Conservation (phyloP, 495 filamentous ascomycete genomes). For the Neurospora cerealis region DNA sequence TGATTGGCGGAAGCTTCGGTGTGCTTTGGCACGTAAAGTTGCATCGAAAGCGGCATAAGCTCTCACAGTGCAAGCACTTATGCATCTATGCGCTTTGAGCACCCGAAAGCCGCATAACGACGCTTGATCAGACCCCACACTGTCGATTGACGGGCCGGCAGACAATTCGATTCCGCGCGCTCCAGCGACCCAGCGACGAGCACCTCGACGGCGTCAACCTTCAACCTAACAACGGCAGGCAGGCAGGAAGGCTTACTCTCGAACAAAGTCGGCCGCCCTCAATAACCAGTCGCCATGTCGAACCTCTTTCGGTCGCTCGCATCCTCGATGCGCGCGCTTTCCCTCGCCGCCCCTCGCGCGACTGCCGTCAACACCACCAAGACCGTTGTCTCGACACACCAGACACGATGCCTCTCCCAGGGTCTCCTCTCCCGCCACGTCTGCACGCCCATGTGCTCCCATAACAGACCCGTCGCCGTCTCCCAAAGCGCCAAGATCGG, state of each 20-base stretch:
- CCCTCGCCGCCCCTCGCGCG: conserved; percentile 18
- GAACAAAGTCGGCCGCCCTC: neutral
- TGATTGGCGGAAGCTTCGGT: neutral
- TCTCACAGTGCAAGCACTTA: neutral
- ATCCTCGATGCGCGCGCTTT: conserved; percentile 33
- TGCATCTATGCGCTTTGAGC: neutral
- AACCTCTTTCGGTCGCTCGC: conserved; percentile 24
- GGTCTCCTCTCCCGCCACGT: conserved; percentile 10
- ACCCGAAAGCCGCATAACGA: neutral
- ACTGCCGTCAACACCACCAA: neutral
- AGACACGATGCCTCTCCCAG: conserved; percentile 27
- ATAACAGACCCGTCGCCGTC: conserved; percentile 5
- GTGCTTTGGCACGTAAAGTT: neutral
- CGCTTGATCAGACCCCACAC: neutral
- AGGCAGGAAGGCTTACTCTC: neutral
- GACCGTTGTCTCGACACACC: conserved; percentile 6
- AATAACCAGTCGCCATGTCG: neutral
- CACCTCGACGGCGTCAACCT: neutral
- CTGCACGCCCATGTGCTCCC: neutral
- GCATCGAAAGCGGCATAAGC: neutral
- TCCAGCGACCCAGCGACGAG: neutral
- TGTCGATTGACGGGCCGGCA: neutral
- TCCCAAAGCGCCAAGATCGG: conserved; percentile 3
- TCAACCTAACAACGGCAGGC: neutral
- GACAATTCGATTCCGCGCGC: neutral